These are phyloP conservation scores for Saturnispora sekii DNA, from an alignment of 805 yeast genomes.

Conservation along the genomic window DNA sequence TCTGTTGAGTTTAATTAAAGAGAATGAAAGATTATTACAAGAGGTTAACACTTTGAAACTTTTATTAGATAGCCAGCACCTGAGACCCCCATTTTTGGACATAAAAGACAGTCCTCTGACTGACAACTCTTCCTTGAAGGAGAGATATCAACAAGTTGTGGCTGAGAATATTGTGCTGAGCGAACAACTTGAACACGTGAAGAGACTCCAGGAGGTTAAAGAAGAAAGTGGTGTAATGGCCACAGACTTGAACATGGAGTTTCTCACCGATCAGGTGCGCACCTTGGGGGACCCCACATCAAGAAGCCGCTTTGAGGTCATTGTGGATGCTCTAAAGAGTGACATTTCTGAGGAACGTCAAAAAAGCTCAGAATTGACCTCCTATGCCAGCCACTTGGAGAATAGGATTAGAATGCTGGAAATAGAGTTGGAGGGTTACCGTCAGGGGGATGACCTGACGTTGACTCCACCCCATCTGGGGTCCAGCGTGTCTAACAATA, in stretches of 20 bases:
- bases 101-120: too few species aligned
- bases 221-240: not conserved
- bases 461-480: not conserved
- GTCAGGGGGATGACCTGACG: not conserved
- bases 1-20: constrained; percentile 46
- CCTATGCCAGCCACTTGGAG: constrained; percentile 11
- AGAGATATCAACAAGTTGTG: constrained; percentile 25
- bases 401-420: constrained; percentile 10
- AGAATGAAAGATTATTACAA: constrained; percentile 50
- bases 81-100: not conserved
- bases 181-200: constrained; percentile 61
- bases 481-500: not conserved
- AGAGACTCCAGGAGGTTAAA: constrained; percentile 39
- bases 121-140: not conserved
- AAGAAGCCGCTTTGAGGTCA: not conserved
- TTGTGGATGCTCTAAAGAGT: not conserved
- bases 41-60: constrained; percentile 36
- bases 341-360: constrained; percentile 4
- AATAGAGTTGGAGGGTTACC: constrained; percentile 8
- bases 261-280: not conserved
- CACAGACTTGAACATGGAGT: not conserved
- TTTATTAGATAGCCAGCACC: constrained; percentile 8
- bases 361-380: constrained; percentile 6
- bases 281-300: not conserved
- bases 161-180: constrained; percentile 58